Percentiles rank a stretch among this genome's conserved stretches.
Conservation (phyloP, 805 yeast species). For the Clavispora santaluciae region DNA sequence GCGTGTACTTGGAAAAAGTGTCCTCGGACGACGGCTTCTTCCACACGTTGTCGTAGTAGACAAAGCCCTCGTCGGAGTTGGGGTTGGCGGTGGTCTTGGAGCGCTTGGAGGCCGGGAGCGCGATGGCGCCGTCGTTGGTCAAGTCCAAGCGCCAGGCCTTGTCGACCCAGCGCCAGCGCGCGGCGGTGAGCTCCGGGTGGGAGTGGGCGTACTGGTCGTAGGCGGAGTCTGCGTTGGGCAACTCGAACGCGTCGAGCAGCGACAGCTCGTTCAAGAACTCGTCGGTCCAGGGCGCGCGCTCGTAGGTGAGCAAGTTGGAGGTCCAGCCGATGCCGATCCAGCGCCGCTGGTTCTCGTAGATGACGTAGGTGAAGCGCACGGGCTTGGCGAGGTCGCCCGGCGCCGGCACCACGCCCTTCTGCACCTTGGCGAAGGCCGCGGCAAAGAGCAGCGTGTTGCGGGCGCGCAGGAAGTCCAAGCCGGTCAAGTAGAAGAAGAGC, state of each 20-base stretch:
- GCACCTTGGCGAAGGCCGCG: slow-evolving; percentile 52
- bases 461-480: slow-evolving; percentile 63
- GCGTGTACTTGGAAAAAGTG: slow-evolving; percentile 82
- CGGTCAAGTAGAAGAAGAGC: slow-evolving; percentile 76
- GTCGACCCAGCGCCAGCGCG: slow-evolving; percentile 95
- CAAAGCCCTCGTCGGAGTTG: slow-evolving; percentile 73
- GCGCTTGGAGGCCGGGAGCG: slow-evolving; percentile 56
- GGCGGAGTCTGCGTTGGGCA: slow-evolving; percentile 63
- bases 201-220: slow-evolving; percentile 20
- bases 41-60: slow-evolving; percentile 93
- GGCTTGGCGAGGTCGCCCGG: slow-evolving; percentile 27
- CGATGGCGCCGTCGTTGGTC: slow-evolving; percentile 82
- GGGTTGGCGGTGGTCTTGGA: slow-evolving; percentile 64
- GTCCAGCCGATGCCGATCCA: slow-evolving; percentile 99
- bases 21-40: slow-evolving; percentile 85
- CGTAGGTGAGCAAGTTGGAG: slow-evolving; percentile 81
- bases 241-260: slow-evolving; percentile 67
- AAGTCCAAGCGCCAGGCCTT: slow-evolving; percentile 86
- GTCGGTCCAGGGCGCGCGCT: slow-evolving; percentile 96
- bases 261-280: slow-evolving; percentile 85
- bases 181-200: slow-evolving; percentile 46
- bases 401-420: slow-evolving; percentile 19
- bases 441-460: slow-evolving; percentile 46
- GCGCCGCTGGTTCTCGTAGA: slow-evolving; percentile 91
- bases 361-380: slow-evolving; percentile 83